Evolutionary conservation across 2,329 filamentous ascomycete species (phyloP).

Genomic region (Ceratocystis diversiconidia): DNA sequence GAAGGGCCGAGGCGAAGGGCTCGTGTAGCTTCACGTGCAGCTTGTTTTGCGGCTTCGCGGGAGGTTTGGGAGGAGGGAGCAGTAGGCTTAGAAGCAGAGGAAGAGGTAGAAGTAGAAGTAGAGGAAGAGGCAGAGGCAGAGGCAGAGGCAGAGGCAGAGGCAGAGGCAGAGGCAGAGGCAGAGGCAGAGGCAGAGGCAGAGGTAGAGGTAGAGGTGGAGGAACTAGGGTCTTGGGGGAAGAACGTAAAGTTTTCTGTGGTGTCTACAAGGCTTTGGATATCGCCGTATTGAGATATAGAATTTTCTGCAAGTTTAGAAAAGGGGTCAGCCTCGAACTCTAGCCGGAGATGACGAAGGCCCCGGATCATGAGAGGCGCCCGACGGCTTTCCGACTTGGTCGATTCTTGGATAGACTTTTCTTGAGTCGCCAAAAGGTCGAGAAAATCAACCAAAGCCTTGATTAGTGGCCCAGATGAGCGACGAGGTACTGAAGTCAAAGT

Average conservation of each 20-base stretch:
- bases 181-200: conserved; percentile 15
- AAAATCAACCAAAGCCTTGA: conserved; percentile 35
- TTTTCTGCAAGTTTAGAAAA: conserved; percentile 21
- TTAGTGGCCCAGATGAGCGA: conserved; percentile 36
- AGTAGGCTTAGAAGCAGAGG: neutral
- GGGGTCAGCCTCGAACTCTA: conserved; percentile 40
- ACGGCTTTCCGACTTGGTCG: conserved; percentile 20
- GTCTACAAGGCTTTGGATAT: conserved; percentile 32
- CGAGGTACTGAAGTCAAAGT: conserved; percentile 42
- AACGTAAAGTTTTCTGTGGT: conserved; percentile 33
- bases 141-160: conserved; percentile 15
- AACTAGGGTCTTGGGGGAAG: conserved; percentile 26
- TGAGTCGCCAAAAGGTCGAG: conserved; percentile 35
- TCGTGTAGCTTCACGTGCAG: conserved; percentile 9
- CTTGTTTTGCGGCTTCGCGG: conserved; percentile 16
- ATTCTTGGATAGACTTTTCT: conserved; percentile 32
- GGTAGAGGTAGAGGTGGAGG: conserved; percentile 19
- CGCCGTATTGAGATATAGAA: conserved; percentile 25
- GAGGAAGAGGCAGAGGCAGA: conserved; percentile 17
- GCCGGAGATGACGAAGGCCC: conserved; percentile 38
- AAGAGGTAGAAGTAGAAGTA: conserved; percentile 19
- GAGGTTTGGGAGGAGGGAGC: neutral
- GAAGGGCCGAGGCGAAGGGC: conserved; percentile 16
- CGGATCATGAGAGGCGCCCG: conserved; percentile 32
- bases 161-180: conserved; percentile 19